phyloP scores from a whole-genome alignment of 83 land plant species.

The Larix sibirica region DNA sequence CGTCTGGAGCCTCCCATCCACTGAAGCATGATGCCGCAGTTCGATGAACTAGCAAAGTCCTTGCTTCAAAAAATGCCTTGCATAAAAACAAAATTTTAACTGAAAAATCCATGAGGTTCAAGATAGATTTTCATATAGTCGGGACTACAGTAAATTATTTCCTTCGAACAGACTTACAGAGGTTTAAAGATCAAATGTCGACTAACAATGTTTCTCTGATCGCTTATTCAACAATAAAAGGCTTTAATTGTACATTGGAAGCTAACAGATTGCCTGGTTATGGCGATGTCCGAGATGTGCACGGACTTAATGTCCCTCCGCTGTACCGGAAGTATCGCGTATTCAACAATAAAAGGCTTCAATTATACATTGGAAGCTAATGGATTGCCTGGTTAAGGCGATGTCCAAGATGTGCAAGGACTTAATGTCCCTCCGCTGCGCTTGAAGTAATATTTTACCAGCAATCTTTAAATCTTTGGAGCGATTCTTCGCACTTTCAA shows the following conservation, averaged over 20 bases:
- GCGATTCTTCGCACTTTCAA: no score
- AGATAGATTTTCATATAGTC: no score
- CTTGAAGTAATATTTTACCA: neutral
- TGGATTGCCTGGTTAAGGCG: neutral
- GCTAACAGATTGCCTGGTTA: neutral
- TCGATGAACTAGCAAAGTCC: neutral
- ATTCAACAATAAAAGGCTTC: neutral
- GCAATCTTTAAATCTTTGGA: no score
- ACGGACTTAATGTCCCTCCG: neutral
- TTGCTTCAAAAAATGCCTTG: neutral
- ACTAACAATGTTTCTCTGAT: neutral
- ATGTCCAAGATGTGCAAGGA: neutral
- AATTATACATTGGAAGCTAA: neutral
- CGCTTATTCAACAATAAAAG: neutral
- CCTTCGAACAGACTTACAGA: neutral
- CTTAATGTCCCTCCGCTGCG: neutral
- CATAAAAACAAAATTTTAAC: neutral
- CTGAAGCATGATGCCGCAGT: conserved; percentile 2
- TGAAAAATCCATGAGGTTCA: no score
- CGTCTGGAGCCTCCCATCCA: conserved; percentile 14
- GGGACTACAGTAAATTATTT: neutral
- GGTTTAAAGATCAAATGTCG: neutral
- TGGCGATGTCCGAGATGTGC: neutral
- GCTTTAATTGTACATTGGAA: neutral
- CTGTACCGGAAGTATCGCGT: neutral